These are phyloP conservation scores for Colletotrichum destructivum DNA, from an alignment of 2,329 filamentous ascomycete species.

Conservation along the genomic window DNA sequence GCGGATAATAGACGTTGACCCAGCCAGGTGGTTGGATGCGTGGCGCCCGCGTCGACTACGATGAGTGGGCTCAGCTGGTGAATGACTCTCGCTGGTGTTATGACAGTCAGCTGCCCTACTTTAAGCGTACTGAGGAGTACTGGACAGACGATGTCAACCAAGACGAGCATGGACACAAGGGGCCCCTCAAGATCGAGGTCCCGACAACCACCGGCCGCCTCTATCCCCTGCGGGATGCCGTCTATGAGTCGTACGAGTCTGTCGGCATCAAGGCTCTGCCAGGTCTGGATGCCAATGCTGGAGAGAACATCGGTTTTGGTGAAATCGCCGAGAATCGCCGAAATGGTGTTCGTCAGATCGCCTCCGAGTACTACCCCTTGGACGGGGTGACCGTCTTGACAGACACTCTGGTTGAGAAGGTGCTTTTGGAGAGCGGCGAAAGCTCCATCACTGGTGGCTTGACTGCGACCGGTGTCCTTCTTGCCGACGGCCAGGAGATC, in stretches of 20 bases:
- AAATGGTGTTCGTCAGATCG: constrained; percentile 46
- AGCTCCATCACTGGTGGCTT: constrained; percentile 1
- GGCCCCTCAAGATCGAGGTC: constrained; percentile 53
- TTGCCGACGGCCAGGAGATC: constrained; percentile 49
- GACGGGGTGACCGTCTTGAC: constrained; percentile 48
- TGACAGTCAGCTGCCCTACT: constrained; percentile 61
- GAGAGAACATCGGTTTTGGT: constrained; percentile 52
- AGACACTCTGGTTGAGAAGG: constrained; percentile 45
- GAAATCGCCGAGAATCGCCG: constrained; percentile 49
- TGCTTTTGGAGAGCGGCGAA: constrained; percentile 37
- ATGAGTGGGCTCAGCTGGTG: constrained; percentile 57
- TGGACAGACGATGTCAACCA: constrained; percentile 48
- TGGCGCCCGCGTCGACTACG: constrained; percentile 60
- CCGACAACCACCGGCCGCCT: constrained; percentile 51
- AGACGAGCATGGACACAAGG: constrained; percentile 56
- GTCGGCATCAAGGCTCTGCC: constrained; percentile 52
- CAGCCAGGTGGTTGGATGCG: constrained; percentile 57
- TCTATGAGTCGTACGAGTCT: constrained; percentile 58
- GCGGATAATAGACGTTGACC: neutral
- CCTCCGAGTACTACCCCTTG: constrained; percentile 46
- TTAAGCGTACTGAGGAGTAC: constrained; percentile 56
- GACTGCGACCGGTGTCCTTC: constrained; percentile 48
- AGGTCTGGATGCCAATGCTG: constrained; percentile 48
- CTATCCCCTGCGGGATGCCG: constrained; percentile 55
- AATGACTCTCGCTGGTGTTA: constrained; percentile 61